Conservation (phyloP, 176 grass and related monocot species). For the Aegilops sharonensis region DNA sequence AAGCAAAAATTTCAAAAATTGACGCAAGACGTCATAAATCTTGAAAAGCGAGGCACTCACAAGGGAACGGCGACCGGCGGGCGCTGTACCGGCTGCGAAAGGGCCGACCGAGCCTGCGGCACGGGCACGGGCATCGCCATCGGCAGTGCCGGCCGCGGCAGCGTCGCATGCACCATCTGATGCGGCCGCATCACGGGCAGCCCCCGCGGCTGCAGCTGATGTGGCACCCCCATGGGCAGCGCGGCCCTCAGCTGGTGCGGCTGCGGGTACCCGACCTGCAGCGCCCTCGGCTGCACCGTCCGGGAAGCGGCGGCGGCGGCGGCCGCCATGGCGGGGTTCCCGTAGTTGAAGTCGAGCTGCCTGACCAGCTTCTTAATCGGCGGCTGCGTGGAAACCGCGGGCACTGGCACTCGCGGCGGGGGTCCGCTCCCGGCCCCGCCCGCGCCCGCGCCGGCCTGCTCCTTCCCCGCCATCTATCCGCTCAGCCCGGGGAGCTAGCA, state of each 20-base stretch:
- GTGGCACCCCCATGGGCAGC: constrained; percentile 39
- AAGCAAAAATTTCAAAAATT: constrained; percentile 11
- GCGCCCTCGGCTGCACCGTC: constrained; percentile 50
- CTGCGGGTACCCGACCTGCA: constrained; percentile 36
- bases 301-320: constrained; percentile 44
- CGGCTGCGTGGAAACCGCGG: constrained; percentile 42
- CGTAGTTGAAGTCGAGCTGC: constrained; percentile 85
- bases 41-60: constrained; percentile 38
- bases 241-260: constrained; percentile 30
- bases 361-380: constrained; percentile 74
- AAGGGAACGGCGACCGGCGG: constrained; percentile 40
- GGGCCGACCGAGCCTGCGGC: constrained; percentile 36
- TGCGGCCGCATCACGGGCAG: constrained; percentile 43
- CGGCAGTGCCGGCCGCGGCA: constrained; percentile 11
- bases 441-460: constrained; percentile 46
- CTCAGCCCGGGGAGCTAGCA: constrained; percentile 23
- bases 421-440: neutral
- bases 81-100: constrained; percentile 32
- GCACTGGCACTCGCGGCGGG: constrained; percentile 34
- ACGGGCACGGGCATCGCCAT: constrained; percentile 34
- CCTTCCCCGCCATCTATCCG: constrained; percentile 53
- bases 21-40: constrained; percentile 27
- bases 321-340: constrained; percentile 64
- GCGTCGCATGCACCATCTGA: constrained; percentile 27
- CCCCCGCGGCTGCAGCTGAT: constrained; percentile 37